A percentile compares a stretch with the other conserved stretches of the same genome.
phyloP scores from a whole-genome alignment of 768 basidiomycete species.

The Porpolomopsis calyptriformis region DNA sequence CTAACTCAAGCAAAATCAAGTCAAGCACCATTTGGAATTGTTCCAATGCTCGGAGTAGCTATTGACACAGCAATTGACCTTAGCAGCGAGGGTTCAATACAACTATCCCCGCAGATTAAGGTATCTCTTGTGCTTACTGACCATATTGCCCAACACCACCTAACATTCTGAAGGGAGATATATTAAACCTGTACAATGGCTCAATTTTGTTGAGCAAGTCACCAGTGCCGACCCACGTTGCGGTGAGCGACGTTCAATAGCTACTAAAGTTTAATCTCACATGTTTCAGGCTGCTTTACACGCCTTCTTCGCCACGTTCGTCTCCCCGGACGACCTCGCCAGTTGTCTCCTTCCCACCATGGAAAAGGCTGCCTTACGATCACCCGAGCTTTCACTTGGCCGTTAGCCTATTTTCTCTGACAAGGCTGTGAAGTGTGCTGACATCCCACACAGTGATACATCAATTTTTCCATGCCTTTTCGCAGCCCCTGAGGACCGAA shows the following conservation, averaged over 20 bases:
- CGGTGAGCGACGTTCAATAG: slow-evolving; percentile 29
- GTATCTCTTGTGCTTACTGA: slow-evolving; percentile 16
- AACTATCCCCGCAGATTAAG: slow-evolving; percentile 38
- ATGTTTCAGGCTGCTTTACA: slow-evolving; percentile 37
- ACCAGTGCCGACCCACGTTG: slow-evolving; percentile 45
- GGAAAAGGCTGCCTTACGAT: slow-evolving; percentile 72
- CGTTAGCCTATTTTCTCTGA: slow-evolving; percentile 30
- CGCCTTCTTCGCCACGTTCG: slow-evolving; percentile 48
- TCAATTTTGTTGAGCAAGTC: slow-evolving; percentile 60
- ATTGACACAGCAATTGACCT: slow-evolving; percentile 64
- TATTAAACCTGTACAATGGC: slow-evolving; percentile 49
- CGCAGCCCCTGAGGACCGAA: slow-evolving; percentile 36
- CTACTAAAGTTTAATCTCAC: slow-evolving; percentile 5
- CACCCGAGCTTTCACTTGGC: slow-evolving; percentile 66
- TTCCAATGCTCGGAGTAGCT: slow-evolving; percentile 54
- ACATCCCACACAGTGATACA: slow-evolving; percentile 39
- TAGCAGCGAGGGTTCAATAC: slow-evolving; percentile 37
- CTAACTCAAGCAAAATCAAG: slow-evolving; percentile 41
- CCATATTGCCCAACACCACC: not conserved
- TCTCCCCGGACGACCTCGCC: slow-evolving; percentile 42
- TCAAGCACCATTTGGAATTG: slow-evolving; percentile 27
- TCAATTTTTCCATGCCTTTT: slow-evolving; percentile 47
- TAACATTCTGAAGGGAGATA: slow-evolving; percentile 32
- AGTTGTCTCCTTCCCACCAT: slow-evolving; percentile 53
- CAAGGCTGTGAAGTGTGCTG: no score